These are phyloP conservation scores for Fusarium haematococcum DNA, from an alignment of 2,329 filamentous ascomycete species.

Conservation along the genomic window DNA sequence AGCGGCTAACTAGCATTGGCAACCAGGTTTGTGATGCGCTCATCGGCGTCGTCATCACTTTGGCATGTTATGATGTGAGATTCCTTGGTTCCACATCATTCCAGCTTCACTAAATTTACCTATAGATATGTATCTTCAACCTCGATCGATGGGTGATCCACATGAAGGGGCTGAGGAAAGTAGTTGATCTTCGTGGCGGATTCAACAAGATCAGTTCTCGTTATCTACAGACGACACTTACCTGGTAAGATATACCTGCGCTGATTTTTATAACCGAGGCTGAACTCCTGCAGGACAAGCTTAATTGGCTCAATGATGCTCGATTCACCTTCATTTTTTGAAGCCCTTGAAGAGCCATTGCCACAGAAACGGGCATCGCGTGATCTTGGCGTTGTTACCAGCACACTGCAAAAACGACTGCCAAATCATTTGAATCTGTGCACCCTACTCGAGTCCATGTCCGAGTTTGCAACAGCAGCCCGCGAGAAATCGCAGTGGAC, in stretches of 20 bases:
- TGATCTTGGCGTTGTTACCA: neutral
- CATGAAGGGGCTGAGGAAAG: neutral
- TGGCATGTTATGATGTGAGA: conserved; percentile 1
- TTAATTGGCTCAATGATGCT: neutral
- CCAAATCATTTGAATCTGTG: neutral
- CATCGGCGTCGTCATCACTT: neutral
- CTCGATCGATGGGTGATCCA: neutral
- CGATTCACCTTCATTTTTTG: neutral
- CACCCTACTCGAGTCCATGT: neutral
- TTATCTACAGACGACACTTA: neutral
- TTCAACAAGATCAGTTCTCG: neutral
- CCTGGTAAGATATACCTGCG: neutral
- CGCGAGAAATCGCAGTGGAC: neutral
- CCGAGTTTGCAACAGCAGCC: neutral
- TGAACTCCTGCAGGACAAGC: neutral
- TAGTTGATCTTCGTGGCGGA: neutral
- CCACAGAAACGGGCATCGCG: neutral
- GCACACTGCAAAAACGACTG: neutral
- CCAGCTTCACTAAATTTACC: neutral
- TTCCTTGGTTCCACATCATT: neutral
- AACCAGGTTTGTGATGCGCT: neutral
- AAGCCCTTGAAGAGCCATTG: neutral
- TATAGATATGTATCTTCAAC: neutral
- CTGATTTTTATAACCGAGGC: neutral
- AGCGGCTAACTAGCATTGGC: neutral